Base-by-base conservation (phyloP, 345 rosid genomes). In the Euclidium syriacum region DNA sequence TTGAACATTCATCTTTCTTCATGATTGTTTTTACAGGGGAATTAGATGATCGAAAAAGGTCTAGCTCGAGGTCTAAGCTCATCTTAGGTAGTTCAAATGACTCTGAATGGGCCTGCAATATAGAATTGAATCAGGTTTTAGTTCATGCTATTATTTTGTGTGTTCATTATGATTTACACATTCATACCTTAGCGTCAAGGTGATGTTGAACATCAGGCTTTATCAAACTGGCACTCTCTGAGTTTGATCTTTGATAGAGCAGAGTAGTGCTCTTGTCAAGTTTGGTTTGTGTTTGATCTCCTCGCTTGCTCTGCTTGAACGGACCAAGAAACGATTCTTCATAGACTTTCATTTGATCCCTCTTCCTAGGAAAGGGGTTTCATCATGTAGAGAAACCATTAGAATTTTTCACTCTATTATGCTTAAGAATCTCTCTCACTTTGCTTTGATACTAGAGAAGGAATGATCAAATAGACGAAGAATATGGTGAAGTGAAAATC, bases 51-150 rank as follows among this genome's bases (percentile, higher is more conserved):
- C 64, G 49, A 44, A 39, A 65, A 38, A 85, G 83, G 74, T 86
- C 85, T 10, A 90, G 80, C 70, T 83, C 84, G 20, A 90, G 95
- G 64, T 90, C 87, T 50, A 85, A 64, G 79, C 85, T 83, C 76
- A 81, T 67, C 35, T 64, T 58, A 24, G 26, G 53, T n/a, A 41
- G 40, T 48, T 47, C 72, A 4, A 60, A 64, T 27, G 86, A 76
- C 73, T 77, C 77, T 18, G 61, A 71, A 11, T 47, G 46, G 3
- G 19, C 14, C 74, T 62, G 43, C 6, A 39, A 29, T 41, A 16
- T 4, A 54, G 3, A 30, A 24, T 29, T 46, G 16, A 63, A 56
- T 44, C 58, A 48, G 38, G 44, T 27, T 55, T 53, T 29, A 8
- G 16, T 16, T 54, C 12, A 48, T 56, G 23, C n/a, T n/a, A n/a